phyloP scores from a whole-genome alignment of 495 filamentous ascomycete genomes.

The Penicillium silybi region DNA sequence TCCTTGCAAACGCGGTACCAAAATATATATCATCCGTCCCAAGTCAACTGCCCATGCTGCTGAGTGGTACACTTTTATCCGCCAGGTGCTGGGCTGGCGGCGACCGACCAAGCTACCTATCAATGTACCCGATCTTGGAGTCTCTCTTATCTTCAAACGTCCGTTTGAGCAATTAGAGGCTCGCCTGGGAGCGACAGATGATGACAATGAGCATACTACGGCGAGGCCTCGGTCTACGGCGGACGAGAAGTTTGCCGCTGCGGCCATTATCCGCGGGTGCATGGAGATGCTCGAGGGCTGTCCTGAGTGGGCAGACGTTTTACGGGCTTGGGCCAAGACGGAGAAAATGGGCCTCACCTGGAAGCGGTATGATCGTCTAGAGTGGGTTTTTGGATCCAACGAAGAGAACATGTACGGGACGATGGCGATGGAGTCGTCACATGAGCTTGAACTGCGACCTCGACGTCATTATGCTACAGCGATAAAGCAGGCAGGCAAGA shows the following conservation, averaged over 20 bases:
- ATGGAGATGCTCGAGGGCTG: constrained; percentile 55
- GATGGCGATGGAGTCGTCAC: constrained; percentile 67
- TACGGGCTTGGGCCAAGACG: constrained; percentile 56
- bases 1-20: constrained; percentile 51
- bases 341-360: constrained; percentile 70
- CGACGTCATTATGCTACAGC: constrained; percentile 66
- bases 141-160: constrained; percentile 58
- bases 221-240: constrained; percentile 43
- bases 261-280: constrained; percentile 53
- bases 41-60: constrained; percentile 61
- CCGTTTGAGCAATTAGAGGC: constrained; percentile 58
- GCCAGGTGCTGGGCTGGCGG: constrained; percentile 56
- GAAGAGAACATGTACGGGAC: constrained; percentile 74
- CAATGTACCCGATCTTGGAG: constrained; percentile 63
- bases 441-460: constrained; percentile 70
- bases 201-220: constrained; percentile 35
- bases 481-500: constrained; percentile 33
- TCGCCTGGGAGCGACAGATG: constrained; percentile 32
- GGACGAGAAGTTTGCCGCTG: constrained; percentile 52
- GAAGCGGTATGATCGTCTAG: constrained; percentile 72
- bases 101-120: constrained; percentile 58
- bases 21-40: constrained; percentile 65
- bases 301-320: constrained; percentile 59
- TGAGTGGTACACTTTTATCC: constrained; percentile 75
- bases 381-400: constrained; percentile 68